phyloP scores from a whole-genome alignment of 768 basidiomycete species.

The Xanthoconium purpureum region DNA sequence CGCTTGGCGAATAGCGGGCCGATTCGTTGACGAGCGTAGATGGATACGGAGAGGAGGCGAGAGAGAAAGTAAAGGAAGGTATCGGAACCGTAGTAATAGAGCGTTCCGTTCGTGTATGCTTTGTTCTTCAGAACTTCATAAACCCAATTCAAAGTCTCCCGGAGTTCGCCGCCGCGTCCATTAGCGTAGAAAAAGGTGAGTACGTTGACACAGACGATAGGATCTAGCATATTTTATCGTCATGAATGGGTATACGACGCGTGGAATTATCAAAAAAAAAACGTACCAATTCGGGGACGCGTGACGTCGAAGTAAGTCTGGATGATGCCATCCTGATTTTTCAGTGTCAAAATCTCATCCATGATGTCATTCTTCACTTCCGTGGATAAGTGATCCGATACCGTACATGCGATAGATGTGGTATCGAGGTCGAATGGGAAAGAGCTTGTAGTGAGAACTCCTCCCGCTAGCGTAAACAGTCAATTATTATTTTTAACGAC shows the following conservation, averaged over 20 bases:
- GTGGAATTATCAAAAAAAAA: not conserved
- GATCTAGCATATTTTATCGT: not conserved
- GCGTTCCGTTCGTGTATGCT: conserved; percentile 19
- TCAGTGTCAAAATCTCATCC: conserved; percentile 18
- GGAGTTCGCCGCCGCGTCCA: conserved; percentile 14
- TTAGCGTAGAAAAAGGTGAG: conserved; percentile 23
- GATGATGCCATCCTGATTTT: conserved; percentile 19
- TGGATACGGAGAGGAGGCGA: conserved; percentile 16
- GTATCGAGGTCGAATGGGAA: conserved; percentile 21
- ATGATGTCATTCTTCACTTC: conserved; percentile 23
- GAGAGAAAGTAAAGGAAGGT: conserved; percentile 24
- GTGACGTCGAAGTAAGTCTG: conserved; percentile 19
- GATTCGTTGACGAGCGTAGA: conserved; percentile 13
- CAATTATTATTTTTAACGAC: not conserved
- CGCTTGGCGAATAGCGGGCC: conserved; percentile 15
- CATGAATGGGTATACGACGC: not conserved
- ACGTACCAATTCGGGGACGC: conserved; percentile 22
- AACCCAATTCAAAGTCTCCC: conserved; percentile 22
- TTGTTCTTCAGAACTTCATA: conserved; percentile 20
- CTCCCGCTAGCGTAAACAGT: conserved; percentile 2
- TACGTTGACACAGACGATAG: conserved; percentile 17
- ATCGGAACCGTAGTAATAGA: conserved; percentile 19
- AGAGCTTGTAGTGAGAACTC: conserved; percentile 7
- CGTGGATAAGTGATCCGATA: conserved; percentile 8
- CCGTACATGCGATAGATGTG: conserved; percentile 19